phyloP scores from a whole-genome alignment of 768 basidiomycete genomes.

The Boletus barrowsii region DNA sequence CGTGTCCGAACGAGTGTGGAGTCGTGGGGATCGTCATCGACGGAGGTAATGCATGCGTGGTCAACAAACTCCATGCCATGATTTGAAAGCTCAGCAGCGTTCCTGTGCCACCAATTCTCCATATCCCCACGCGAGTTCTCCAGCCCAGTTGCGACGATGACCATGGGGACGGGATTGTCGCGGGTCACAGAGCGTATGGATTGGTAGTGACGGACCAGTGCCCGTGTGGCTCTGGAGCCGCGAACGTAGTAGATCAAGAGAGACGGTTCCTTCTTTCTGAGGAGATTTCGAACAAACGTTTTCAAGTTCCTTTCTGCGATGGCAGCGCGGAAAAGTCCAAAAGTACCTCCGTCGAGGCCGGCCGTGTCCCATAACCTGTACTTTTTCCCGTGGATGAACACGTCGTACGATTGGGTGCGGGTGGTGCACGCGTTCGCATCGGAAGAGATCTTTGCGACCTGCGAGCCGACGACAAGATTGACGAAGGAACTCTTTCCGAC shows the following conservation, averaged over 20 bases:
- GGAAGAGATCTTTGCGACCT: constrained; percentile 31
- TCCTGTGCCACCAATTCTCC: constrained; percentile 36
- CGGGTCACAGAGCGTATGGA: constrained; percentile 33
- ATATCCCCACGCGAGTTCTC: constrained; percentile 33
- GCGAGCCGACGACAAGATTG: constrained; percentile 35
- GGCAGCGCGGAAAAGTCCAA: constrained; percentile 23
- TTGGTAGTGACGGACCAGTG: constrained; percentile 37
- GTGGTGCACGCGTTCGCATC: constrained; percentile 38
- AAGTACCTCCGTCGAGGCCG: constrained; percentile 35
- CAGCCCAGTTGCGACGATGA: constrained; percentile 39
- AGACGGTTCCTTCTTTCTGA: constrained; percentile 34
- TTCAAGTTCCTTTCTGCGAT: constrained; percentile 28
- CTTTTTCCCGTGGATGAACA: constrained; percentile 15
- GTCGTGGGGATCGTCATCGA: constrained; percentile 23
- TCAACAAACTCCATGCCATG: constrained; percentile 27
- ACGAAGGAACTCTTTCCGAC: constrained; percentile 43
- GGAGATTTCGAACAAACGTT: constrained; percentile 29
- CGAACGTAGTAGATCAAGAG: constrained; percentile 43
- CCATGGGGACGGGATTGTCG: constrained; percentile 31
- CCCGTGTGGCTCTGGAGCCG: constrained; percentile 38
- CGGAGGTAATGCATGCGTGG: constrained; percentile 34
- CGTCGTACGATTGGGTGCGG: constrained; percentile 23
- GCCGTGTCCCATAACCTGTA: constrained; percentile 34
- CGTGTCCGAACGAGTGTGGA: constrained; percentile 10
- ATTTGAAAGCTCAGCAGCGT: constrained; percentile 16